Conservation (phyloP, 2,329 filamentous ascomycete species). For the Apiospora pterosperma region DNA sequence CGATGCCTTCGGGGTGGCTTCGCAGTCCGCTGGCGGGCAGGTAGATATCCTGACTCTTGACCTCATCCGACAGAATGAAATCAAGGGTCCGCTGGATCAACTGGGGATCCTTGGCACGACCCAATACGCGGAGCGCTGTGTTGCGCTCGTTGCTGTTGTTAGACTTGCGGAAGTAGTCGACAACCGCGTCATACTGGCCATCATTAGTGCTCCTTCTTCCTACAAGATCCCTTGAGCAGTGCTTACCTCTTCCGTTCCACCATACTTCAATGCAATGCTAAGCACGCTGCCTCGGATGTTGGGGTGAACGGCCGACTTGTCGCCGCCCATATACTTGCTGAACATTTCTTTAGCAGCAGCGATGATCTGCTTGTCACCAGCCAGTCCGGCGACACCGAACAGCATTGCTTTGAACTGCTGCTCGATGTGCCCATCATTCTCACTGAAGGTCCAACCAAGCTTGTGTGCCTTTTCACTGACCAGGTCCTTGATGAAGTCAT, state of each 20-base stretch:
- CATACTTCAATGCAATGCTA: constrained; percentile 77
- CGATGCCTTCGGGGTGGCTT: constrained; percentile 71
- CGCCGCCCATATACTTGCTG: constrained; percentile 74
- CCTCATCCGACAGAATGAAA: constrained; percentile 72
- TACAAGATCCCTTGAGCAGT: neutral
- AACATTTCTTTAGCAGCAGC: constrained; percentile 88
- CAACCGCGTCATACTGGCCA: constrained; percentile 66
- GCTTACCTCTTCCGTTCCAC: constrained; percentile 74
- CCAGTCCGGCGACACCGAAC: constrained; percentile 78
- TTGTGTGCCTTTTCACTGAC: constrained; percentile 78
- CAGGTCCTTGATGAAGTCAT: constrained; percentile 78
- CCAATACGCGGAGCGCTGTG: constrained; percentile 79
- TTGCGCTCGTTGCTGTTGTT: constrained; percentile 86
- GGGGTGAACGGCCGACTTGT: constrained; percentile 79
- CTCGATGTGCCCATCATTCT: constrained; percentile 81
- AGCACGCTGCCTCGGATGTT: constrained; percentile 89
- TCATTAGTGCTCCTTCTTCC: neutral
- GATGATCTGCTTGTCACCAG: constrained; percentile 75
- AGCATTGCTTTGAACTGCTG: constrained; percentile 94
- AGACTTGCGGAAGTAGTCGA: constrained; percentile 72
- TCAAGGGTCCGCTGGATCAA: constrained; percentile 79
- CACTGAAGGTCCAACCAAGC: constrained; percentile 83
- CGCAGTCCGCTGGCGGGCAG: constrained; percentile 79
- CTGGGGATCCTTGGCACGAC: constrained; percentile 71
- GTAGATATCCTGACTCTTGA: constrained; percentile 94